Base-by-base conservation (phyloP, 1,139 yeast genomes). In the Pneumocystis jirovecii region DNA sequence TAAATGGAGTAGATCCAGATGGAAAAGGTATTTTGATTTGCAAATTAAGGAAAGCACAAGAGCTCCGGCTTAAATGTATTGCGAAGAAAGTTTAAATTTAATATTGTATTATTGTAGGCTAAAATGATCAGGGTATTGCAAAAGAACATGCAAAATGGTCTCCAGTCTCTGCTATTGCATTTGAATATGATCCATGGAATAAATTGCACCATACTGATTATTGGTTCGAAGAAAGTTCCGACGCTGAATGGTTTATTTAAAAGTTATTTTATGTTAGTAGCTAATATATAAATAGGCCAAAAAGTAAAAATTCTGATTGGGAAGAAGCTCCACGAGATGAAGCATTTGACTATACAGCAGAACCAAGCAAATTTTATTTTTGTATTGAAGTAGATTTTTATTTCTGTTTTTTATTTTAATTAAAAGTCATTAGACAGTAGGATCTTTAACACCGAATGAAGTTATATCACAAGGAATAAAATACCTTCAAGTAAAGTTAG, bases 161-260 rank as follows among this genome's bases (percentile, higher is more conserved):
- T 6, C 97, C 98, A 1, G 88, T 96, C 71, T 83, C 97, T 0
- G 98, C 98, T n/a, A 82, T 95, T 66, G 97, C 96, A 34, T 93
- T 93, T 73, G 99, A 93, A 76, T 93, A 93, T 73, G 99, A 93
- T 74, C 99, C 99, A n/a, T 93, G 96, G 96, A 93, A 93, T 76
- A 95, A 93, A 77, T 81, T 95, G 71, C 86, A 87, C 73, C 98
- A 93, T 74, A 93, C 98, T 0, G 96, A 90, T 72, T 88, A 83
- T 74, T 93, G 99, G 99, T 89, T 86, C 74, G 98, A 93, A 76
- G 95, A 85, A 68, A 88, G 85, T 73, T 86, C 89, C 45, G 89
- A 83, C 61, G 83, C 81, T 62, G 99, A 93, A 78, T 93, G 99
- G 99, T 60, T 15, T 25, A 10, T 44, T 25, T 21, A 50, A 12